These are phyloP conservation scores for Candida pini DNA, from an alignment of 805 yeast genomes.

Conservation along the genomic window DNA sequence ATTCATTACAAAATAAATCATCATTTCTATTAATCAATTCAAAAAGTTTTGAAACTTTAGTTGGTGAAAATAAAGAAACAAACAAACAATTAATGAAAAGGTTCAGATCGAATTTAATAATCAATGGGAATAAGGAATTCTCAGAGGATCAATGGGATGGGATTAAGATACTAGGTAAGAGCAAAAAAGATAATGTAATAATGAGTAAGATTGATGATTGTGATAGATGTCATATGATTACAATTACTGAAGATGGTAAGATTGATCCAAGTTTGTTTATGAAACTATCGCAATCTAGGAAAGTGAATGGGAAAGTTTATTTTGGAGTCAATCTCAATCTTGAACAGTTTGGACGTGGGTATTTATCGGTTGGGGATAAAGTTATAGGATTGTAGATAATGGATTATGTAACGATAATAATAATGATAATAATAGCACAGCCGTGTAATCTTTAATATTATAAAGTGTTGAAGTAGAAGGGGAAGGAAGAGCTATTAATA, in stretches of 20 bases:
- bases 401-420: too few relatives aligned
- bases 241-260: slow-evolving; percentile 33
- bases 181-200: slow-evolving; percentile 3
- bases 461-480: neutral
- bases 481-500: neutral
- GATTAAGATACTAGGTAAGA: slow-evolving; percentile 8
- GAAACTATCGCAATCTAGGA: slow-evolving; percentile 29
- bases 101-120: slow-evolving; percentile 35
- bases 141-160: slow-evolving; percentile 34
- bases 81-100: slow-evolving; percentile 16
- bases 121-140: slow-evolving; percentile 26
- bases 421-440: neutral
- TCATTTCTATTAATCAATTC: slow-evolving; percentile 33
- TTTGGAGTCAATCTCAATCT: slow-evolving; percentile 32
- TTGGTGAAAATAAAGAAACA: slow-evolving; percentile 5
- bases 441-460: neutral
- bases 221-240: slow-evolving; percentile 41
- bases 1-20: slow-evolving; percentile 29
- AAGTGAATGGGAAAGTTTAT: slow-evolving; percentile 31
- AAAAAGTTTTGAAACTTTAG: slow-evolving; percentile 24
- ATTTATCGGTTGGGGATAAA: slow-evolving; percentile 13
- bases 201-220: slow-evolving; percentile 27
- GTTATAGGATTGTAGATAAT: neutral
- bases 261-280: slow-evolving; percentile 29
- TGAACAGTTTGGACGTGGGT: slow-evolving; percentile 9